These are phyloP conservation scores for Tillandsia leiboldiana DNA, from an alignment of 176 grass and related monocot species.

Conservation along the genomic window DNA sequence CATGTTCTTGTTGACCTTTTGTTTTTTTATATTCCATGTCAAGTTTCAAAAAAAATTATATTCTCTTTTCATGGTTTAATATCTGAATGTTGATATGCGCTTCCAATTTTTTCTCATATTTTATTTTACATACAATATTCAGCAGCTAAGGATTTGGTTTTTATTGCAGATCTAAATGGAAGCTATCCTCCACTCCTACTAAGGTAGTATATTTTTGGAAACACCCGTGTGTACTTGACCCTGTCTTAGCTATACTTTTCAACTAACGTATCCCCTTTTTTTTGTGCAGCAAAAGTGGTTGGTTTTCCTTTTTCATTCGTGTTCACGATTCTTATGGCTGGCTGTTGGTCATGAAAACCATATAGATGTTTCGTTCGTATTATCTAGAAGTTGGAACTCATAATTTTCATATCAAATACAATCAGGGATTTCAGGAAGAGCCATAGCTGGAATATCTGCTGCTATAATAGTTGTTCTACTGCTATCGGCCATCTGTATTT, in stretches of 20 bases:
- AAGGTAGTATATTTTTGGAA: neutral
- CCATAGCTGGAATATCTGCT: neutral
- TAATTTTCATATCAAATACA: neutral
- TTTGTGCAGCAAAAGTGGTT: conserved; percentile 12
- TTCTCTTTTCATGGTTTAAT: neutral
- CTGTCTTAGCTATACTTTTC: neutral
- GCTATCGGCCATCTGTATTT: neutral
- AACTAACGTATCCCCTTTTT: neutral
- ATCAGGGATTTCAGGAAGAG: conserved; percentile 5
- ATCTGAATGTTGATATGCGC: neutral
- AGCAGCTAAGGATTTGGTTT: neutral
- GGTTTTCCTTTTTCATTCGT: neutral
- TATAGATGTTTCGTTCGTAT: neutral
- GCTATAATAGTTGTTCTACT: conserved; percentile 5
- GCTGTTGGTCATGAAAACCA: neutral
- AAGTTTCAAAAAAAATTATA: too few species aligned
- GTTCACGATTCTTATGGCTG: neutral
- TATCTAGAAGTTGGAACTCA: neutral
- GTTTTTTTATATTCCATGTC: too few species aligned
- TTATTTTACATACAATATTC: neutral
- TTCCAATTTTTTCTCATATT: neutral
- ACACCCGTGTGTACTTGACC: neutral
- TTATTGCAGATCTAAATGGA: conserved; percentile 11
- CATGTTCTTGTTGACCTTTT: too few species aligned
- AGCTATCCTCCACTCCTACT: neutral